Conservation (phyloP, 2,329 filamentous ascomycete genomes). For the Alternaria burnsii region DNA sequence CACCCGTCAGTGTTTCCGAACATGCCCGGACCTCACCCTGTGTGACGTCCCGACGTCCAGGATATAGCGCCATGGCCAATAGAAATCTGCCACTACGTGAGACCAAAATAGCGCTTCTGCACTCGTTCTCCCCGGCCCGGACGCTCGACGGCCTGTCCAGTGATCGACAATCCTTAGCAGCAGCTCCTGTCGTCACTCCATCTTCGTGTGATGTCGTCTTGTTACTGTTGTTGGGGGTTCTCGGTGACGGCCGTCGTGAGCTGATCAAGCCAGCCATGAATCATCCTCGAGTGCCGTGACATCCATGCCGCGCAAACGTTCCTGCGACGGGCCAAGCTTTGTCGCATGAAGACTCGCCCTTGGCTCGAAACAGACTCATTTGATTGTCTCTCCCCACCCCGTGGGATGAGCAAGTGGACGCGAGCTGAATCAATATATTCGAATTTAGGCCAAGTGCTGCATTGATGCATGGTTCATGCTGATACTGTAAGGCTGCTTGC, state of each 20-base stretch:
- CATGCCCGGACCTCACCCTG: slow-evolving; percentile 14
- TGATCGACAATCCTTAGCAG: slow-evolving; percentile 18
- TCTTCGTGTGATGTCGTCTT: slow-evolving; percentile 8
- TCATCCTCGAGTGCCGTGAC: neutral
- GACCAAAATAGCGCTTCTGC: slow-evolving; percentile 20
- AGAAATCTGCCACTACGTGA: neutral
- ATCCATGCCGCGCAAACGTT: slow-evolving; percentile 29
- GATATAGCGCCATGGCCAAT: slow-evolving; percentile 9
- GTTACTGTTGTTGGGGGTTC: neutral
- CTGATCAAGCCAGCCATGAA: neutral
- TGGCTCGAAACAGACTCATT: slow-evolving; percentile 37
- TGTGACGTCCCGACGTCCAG: slow-evolving; percentile 17
- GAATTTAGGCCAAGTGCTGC: slow-evolving; percentile 22
- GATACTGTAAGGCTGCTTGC: slow-evolving; percentile 27
- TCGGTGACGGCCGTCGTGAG: neutral
- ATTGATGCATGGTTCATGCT: slow-evolving; percentile 8
- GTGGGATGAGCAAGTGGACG: slow-evolving; percentile 18
- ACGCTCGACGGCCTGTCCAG: slow-evolving; percentile 12
- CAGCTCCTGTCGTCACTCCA: slow-evolving; percentile 20
- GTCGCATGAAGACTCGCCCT: slow-evolving; percentile 37
- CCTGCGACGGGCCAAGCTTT: slow-evolving; percentile 34
- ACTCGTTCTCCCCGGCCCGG: slow-evolving; percentile 14
- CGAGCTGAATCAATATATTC: slow-evolving; percentile 26
- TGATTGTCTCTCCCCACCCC: slow-evolving; percentile 27
- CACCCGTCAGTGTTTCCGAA: slow-evolving; percentile 15